These are phyloP conservation scores for Cucurbitaria berberidis DNA, from an alignment of 2,329 filamentous ascomycete genomes.

Conservation along the genomic window DNA sequence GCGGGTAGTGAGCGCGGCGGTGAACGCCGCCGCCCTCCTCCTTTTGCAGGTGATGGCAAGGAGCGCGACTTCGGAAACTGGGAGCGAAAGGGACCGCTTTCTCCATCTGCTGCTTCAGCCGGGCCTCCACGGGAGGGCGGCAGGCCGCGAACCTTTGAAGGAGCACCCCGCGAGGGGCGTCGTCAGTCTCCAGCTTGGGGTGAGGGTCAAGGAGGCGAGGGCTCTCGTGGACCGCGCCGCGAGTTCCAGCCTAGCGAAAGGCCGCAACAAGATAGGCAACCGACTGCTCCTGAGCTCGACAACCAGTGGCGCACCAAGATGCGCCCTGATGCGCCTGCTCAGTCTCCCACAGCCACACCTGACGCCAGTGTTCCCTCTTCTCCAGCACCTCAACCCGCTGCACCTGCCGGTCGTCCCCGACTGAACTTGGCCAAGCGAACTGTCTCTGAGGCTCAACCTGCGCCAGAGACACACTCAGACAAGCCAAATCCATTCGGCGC, in stretches of 20 bases:
- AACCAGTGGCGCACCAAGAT: conserved; percentile 92
- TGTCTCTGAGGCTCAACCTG: conserved; percentile 73
- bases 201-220: conserved; percentile 72
- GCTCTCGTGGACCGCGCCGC: conserved; percentile 78
- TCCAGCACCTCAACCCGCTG: conserved; percentile 67
- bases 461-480: conserved; percentile 59
- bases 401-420: conserved; percentile 72
- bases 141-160: conserved; percentile 61
- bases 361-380: conserved; percentile 78
- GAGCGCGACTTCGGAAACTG: conserved; percentile 84
- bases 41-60: conserved; percentile 74
- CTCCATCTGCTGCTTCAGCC: conserved; percentile 64
- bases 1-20: conserved; percentile 69
- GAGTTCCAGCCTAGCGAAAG: conserved; percentile 64
- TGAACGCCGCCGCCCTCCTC: conserved; percentile 68
- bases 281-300: conserved; percentile 89
- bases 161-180: conserved; percentile 45
- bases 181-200: conserved; percentile 74
- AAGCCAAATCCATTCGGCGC: conserved; percentile 95
- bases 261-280: conserved; percentile 68
- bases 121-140: conserved; percentile 61
- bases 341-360: conserved; percentile 70
- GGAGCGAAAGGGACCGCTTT: conserved; percentile 92
- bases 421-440: conserved; percentile 92
- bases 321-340: conserved; percentile 74